Percentiles rank a stretch among this genome's conserved stretches.
phyloP scores from a whole-genome alignment of 331 rosid genomes.

The Rosa hybrid region DNA sequence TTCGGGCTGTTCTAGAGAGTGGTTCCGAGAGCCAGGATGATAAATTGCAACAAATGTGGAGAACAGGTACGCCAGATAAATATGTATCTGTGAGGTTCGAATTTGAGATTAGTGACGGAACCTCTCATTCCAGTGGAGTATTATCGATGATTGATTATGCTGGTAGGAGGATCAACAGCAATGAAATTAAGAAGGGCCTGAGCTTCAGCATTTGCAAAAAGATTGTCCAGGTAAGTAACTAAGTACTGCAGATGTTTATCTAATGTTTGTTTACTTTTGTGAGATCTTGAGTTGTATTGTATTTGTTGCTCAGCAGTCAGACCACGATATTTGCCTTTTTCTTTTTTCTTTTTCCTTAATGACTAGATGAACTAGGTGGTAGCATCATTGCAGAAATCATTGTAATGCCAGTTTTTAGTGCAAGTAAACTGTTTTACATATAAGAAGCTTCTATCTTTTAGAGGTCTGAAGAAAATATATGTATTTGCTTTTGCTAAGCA shows the following conservation, averaged over 20 bases:
- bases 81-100: constrained; percentile 48
- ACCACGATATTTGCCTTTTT: background rate
- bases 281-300: background rate
- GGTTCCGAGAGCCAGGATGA: constrained; percentile 44
- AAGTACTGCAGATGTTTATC: background rate
- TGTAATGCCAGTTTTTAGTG: background rate
- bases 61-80: constrained; percentile 44
- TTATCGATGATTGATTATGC: constrained; percentile 27
- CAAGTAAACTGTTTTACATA: background rate
- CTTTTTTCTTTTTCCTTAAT: background rate
- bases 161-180: constrained; percentile 39
- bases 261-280: background rate
- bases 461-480: background rate
- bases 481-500: background rate
- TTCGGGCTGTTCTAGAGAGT: constrained; percentile 46
- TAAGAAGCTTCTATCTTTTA: background rate
- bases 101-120: constrained; percentile 46
- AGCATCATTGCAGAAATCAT: background rate
- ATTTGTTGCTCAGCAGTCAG: background rate
- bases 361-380: background rate
- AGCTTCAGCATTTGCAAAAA: constrained; percentile 75
- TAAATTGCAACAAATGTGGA: constrained; percentile 44
- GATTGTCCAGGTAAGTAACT: constrained; percentile 65
- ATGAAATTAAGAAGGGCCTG: constrained; percentile 51
- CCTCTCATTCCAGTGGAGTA: constrained; percentile 41